Conservation (phyloP, 192 early-diverging fungal species). For the Linnemannia hyalina region DNA sequence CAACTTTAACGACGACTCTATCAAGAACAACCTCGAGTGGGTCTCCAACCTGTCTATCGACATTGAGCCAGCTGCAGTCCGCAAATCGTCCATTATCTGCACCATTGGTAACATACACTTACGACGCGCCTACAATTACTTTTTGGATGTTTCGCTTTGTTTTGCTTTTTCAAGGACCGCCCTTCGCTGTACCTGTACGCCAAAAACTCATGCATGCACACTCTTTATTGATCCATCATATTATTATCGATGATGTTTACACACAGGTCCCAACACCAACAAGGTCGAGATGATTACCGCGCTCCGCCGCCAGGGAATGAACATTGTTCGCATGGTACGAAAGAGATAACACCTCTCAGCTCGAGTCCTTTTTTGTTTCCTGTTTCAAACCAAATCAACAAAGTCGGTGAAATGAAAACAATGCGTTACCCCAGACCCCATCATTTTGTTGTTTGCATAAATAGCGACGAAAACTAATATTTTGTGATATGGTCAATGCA, state of each 20-base stretch:
- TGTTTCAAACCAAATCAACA: neutral
- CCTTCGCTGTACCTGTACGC: neutral
- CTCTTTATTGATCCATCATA: neutral
- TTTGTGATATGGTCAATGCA: neutral
- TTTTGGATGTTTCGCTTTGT: neutral
- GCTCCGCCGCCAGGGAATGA: slow-evolving; percentile 83
- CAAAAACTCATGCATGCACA: neutral
- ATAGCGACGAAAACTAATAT: neutral
- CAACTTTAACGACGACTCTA: slow-evolving; percentile 31
- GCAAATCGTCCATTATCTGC: slow-evolving; percentile 89
- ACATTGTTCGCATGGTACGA: slow-evolving; percentile 80
- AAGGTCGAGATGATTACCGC: slow-evolving; percentile 75
- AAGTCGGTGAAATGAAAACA: neutral
- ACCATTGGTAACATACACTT: slow-evolving; percentile 69
- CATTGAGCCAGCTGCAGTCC: slow-evolving; percentile 65
- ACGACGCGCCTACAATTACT: neutral
- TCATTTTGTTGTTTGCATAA: neutral
- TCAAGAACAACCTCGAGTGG: slow-evolving; percentile 81
- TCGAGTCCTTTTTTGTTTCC: too few relatives aligned
- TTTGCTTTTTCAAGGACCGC: neutral
- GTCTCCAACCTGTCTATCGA: slow-evolving; percentile 74
- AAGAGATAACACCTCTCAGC: neutral
- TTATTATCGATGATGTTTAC: neutral
- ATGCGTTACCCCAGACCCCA: neutral
- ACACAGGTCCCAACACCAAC: slow-evolving; percentile 80